Percentiles rank a stretch among this genome's conserved stretches.
Evolutionary conservation across 192 early-diverging fungal genomes (phyloP).

Genomic region (Linderina pennispora): DNA sequence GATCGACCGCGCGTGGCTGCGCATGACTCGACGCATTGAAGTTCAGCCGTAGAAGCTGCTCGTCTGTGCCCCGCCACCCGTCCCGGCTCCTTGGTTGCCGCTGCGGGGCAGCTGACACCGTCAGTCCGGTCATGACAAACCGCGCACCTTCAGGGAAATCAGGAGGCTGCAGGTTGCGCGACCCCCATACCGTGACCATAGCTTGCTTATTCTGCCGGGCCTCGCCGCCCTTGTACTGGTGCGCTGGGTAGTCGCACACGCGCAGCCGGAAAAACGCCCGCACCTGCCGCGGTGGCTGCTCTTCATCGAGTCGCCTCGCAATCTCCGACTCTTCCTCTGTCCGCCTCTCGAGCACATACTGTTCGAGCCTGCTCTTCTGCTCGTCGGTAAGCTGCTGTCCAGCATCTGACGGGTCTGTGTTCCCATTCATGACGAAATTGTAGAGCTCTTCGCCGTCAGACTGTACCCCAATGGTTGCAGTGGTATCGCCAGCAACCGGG

Average conservation of each 20-base stretch:
- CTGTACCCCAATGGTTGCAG: background rate
- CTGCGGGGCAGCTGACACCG: conserved; percentile 8
- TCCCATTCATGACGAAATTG: conserved; percentile 3
- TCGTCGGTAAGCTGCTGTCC: conserved; percentile 4
- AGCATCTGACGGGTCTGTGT: conserved; percentile 2
- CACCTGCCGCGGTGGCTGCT: conserved; percentile 19
- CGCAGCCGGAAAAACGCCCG: conserved; percentile 18
- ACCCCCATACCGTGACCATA: conserved; percentile 32
- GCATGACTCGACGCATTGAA: conserved; percentile 4
- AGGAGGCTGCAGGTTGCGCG: conserved; percentile 10
- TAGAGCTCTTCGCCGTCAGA: conserved; percentile 5
- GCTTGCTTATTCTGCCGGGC: conserved; percentile 2
- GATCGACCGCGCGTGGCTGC: conserved; percentile 11
- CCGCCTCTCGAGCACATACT: conserved; percentile 1
- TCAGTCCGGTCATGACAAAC: conserved; percentile 16
- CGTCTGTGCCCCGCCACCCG: background rate
- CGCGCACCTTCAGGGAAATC: conserved; percentile 32
- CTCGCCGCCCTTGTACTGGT: conserved; percentile 3
- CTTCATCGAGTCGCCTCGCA: conserved; percentile 3
- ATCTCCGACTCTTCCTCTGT: conserved; percentile 2
- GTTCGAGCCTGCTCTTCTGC: conserved; percentile 3
- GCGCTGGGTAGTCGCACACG: conserved; percentile 42
- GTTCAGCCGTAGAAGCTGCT: conserved; percentile 14
- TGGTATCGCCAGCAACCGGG: background rate
- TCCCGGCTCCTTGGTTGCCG: background rate